Evolutionary conservation across 2,329 filamentous ascomycete genomes (phyloP).

Genomic region (Botrytis galanthina): DNA sequence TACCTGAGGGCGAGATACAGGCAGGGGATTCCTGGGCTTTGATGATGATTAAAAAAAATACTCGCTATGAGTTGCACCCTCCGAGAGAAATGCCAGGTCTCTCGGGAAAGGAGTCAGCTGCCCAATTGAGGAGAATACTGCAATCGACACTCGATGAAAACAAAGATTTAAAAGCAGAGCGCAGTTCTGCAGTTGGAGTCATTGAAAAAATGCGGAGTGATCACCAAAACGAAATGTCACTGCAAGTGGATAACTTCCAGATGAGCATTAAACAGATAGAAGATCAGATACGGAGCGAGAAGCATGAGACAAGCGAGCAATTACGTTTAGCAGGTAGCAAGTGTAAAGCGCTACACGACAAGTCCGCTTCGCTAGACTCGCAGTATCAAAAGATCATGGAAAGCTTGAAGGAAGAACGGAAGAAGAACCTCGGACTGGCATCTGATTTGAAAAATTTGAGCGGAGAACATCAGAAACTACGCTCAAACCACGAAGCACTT

Average conservation of each 20-base stretch:
- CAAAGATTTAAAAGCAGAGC: not conserved
- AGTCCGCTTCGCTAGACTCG: not conserved
- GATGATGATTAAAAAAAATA: not conserved
- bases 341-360: not conserved
- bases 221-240: not conserved
- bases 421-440: not conserved
- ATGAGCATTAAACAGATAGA: not conserved
- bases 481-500: not conserved
- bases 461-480: not conserved
- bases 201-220: not conserved
- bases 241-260: not conserved
- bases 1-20: not conserved
- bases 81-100: not conserved
- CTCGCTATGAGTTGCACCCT: not conserved
- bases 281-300: not conserved
- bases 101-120: not conserved
- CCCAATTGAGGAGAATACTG: not conserved
- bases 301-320: not conserved
- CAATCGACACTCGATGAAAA: not conserved
- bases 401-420: not conserved
- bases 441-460: not conserved
- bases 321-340: not conserved
- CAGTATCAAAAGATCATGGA: not conserved
- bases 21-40: not conserved
- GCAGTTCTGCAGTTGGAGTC: not conserved